Evolutionary conservation across 2,329 filamentous ascomycete genomes (phyloP).

Genomic region (Pyrenophora teres): DNA sequence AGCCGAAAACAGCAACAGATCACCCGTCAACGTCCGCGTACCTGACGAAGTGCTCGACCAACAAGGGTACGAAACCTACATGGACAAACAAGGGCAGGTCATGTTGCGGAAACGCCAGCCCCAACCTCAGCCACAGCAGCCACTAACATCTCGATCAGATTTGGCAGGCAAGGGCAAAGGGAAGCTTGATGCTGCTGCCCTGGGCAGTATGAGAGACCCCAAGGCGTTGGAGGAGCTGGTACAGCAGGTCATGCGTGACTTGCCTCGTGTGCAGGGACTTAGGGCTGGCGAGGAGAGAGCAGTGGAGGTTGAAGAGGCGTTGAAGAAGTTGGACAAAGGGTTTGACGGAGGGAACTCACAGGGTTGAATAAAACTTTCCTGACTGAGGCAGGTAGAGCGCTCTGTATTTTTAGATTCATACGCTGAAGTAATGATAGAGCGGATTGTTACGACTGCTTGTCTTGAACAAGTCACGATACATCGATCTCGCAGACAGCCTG

Average conservation of each 20-base stretch:
- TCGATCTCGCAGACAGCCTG: too few relatives aligned
- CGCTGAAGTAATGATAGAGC: too few relatives aligned
- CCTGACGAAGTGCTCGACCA: constrained; percentile 56
- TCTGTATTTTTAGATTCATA: too few relatives aligned
- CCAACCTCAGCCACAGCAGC: constrained; percentile 8
- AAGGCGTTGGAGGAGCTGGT: constrained; percentile 52
- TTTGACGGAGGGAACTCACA: constrained; percentile 34
- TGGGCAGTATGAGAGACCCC: constrained; percentile 46
- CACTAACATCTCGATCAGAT: constrained; percentile 13
- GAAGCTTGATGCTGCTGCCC: constrained; percentile 33
- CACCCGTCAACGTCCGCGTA: constrained; percentile 43
- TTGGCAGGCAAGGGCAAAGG: constrained; percentile 20
- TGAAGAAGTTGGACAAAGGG: constrained; percentile 52
- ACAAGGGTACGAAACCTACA: constrained; percentile 57
- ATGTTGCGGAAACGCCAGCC: constrained; percentile 51
- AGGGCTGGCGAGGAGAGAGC: constrained; percentile 50
- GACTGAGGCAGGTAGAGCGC: not conserved
- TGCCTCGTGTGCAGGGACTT: constrained; percentile 48
- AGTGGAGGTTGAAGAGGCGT: constrained; percentile 41
- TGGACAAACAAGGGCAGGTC: constrained; percentile 56
- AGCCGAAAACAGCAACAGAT: constrained; percentile 11
- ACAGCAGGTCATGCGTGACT: constrained; percentile 53
- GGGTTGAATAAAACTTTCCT: not conserved
- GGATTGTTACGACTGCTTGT: too few relatives aligned
- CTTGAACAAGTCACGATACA: too few relatives aligned